Conservation (phyloP, 495 filamentous ascomycete genomes). For the Neurospora hispaniola region DNA sequence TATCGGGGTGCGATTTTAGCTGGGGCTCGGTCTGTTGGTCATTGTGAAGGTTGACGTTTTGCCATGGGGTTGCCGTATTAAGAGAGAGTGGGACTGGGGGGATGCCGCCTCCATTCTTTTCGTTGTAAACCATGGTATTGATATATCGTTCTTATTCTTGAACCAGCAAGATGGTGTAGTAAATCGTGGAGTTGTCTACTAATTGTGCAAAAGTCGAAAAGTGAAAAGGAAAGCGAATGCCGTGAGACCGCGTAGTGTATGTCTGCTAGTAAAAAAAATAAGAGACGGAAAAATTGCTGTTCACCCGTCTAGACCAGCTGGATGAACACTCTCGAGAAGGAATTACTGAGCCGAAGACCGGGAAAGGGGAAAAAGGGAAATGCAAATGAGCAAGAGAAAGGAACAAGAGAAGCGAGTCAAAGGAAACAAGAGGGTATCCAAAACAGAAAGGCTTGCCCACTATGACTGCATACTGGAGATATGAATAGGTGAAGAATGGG, state of each 20-base stretch:
- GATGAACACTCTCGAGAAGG: background rate
- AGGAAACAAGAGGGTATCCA: background rate
- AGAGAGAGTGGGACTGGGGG: slow-evolving; percentile 15
- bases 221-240: background rate
- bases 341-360: slow-evolving; percentile 5
- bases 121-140: slow-evolving; percentile 14
- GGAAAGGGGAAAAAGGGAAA: slow-evolving; percentile 2
- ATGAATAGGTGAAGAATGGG: slow-evolving; percentile 4
- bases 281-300: background rate
- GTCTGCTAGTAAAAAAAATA: background rate
- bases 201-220: background rate
- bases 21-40: background rate
- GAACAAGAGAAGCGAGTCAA: background rate
- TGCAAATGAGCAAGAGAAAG: slow-evolving; percentile 1
- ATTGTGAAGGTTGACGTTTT: slow-evolving; percentile 12
- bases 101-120: slow-evolving; percentile 13
- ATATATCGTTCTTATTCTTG: slow-evolving; percentile 1
- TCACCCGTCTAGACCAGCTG: slow-evolving; percentile 14
- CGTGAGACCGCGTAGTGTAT: background rate
- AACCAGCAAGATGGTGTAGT: slow-evolving; percentile 4
- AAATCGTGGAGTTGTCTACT: background rate
- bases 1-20: slow-evolving; percentile 14
- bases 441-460: slow-evolving; percentile 5
- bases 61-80: slow-evolving; percentile 16
- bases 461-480: slow-evolving; percentile 12